Evolutionary conservation across 2,329 filamentous ascomycete genomes (phyloP).

Genomic region (Colletotrichum eremochloae): DNA sequence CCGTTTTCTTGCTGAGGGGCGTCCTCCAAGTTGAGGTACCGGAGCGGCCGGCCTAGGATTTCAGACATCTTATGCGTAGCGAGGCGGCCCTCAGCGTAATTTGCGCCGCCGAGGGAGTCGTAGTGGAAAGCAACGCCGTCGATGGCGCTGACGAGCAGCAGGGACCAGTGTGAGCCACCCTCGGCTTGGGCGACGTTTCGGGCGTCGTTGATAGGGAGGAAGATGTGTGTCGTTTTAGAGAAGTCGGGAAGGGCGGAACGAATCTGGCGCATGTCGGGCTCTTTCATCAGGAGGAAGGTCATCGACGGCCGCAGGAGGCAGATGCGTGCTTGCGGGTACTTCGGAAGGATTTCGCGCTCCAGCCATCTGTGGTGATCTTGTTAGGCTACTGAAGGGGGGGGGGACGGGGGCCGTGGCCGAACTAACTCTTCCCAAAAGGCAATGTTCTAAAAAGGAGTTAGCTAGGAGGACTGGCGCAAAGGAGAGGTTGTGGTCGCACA

Average conservation of each 20-base stretch:
- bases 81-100: conserved; percentile 78
- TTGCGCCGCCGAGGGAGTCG: conserved; percentile 84
- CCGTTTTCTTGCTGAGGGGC: conserved; percentile 92
- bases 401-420: conserved; percentile 14
- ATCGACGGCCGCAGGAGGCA: conserved; percentile 92
- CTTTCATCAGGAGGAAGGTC: conserved; percentile 91
- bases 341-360: conserved; percentile 86
- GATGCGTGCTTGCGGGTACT: conserved; percentile 87
- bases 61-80: conserved; percentile 77
- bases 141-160: conserved; percentile 88
- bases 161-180: conserved; percentile 93
- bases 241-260: conserved; percentile 85
- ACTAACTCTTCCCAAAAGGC: conserved; percentile 96
- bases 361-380: conserved; percentile 71
- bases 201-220: conserved; percentile 95
- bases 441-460: conserved; percentile 75
- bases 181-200: conserved; percentile 82
- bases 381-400: conserved; percentile 20
- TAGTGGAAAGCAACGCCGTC: conserved; percentile 97
- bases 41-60: conserved; percentile 75
- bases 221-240: conserved; percentile 86
- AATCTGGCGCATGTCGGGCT: conserved; percentile 67
- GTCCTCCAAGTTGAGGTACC: conserved; percentile 86
- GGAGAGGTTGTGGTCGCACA: conserved; percentile 62
- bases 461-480: conserved; percentile 42